These are phyloP conservation scores for Jacaranda mimosifolia DNA, from an alignment of 257 asterid genomes.

Conservation along the genomic window DNA sequence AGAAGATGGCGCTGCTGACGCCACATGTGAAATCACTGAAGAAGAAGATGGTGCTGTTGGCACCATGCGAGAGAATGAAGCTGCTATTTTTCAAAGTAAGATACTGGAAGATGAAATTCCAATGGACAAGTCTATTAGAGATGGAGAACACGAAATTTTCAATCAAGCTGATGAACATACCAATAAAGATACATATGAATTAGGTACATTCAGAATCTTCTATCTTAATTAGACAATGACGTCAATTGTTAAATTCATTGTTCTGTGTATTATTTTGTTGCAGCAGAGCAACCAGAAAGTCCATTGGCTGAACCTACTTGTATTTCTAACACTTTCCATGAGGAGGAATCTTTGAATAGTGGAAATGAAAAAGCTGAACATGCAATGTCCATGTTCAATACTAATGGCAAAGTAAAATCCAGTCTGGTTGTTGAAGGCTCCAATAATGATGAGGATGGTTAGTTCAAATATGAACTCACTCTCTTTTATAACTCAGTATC, in stretches of 20 bases:
- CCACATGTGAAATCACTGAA: constrained; percentile 1
- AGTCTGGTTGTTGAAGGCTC: constrained; percentile 9
- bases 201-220: constrained; percentile 29
- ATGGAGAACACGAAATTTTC: constrained; percentile 9
- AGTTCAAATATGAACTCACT: constrained; percentile 29
- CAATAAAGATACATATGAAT: constrained; percentile 11
- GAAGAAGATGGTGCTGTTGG: constrained; percentile 30
- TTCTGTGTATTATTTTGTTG: constrained; percentile 25
- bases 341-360: constrained; percentile 22
- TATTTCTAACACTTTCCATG: constrained; percentile 1
- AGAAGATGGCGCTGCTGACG: constrained; percentile 32
- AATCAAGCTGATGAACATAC: constrained; percentile 31
- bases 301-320: constrained; percentile 15
- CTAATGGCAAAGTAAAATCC: constrained; percentile 5
- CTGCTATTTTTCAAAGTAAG: not conserved
- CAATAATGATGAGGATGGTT: constrained; percentile 39
- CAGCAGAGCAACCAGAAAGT: constrained; percentile 35
- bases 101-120: constrained; percentile 20
- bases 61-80: constrained; percentile 23
- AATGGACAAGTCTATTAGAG: not conserved
- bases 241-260: not conserved
- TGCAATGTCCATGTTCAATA: constrained; percentile 22
- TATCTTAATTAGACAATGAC: constrained; percentile 10
- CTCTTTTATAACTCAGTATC: not conserved
- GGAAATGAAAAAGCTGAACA: constrained; percentile 22